phyloP scores from a whole-genome alignment of 345 rosid genomes.

The Syzygium jambos region DNA sequence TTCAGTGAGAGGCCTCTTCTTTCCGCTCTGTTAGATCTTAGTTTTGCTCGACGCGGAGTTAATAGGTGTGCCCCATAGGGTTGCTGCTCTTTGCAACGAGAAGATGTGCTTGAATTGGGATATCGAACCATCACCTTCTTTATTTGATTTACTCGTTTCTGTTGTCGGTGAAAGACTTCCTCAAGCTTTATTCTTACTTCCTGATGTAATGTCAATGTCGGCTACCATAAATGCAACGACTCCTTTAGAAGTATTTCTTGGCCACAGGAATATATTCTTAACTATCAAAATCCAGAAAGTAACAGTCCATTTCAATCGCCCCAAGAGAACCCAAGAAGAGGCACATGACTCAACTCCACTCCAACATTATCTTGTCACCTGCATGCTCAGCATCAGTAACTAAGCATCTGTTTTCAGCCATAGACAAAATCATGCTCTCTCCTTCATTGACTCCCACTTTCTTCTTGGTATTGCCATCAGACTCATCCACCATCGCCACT shows the following conservation, averaged over 20 bases:
- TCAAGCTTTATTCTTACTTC: no score
- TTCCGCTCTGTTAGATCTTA: no score
- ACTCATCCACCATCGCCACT: neutral
- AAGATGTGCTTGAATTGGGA: no score
- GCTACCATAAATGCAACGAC: no score
- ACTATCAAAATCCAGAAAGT: neutral
- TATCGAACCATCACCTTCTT: no score
- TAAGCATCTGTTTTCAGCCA: neutral
- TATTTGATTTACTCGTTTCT: no score
- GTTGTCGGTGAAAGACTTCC: no score
- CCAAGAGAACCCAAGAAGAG: neutral
- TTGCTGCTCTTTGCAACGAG: no score
- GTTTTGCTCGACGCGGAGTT: no score
- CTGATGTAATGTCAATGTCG: no score
- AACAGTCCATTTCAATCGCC: neutral
- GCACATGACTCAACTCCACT: neutral
- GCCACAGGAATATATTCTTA: neutral
- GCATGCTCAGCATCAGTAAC: neutral
- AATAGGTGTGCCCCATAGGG: no score
- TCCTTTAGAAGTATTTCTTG: neutral
- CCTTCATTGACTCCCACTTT: neutral
- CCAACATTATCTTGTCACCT: neutral
- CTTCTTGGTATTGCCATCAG: neutral
- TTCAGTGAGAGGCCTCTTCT: no score
- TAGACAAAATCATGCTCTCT: neutral